Conservation (phyloP, 2,329 filamentous ascomycete species). For the Teratosphaeria destructans region DNA sequence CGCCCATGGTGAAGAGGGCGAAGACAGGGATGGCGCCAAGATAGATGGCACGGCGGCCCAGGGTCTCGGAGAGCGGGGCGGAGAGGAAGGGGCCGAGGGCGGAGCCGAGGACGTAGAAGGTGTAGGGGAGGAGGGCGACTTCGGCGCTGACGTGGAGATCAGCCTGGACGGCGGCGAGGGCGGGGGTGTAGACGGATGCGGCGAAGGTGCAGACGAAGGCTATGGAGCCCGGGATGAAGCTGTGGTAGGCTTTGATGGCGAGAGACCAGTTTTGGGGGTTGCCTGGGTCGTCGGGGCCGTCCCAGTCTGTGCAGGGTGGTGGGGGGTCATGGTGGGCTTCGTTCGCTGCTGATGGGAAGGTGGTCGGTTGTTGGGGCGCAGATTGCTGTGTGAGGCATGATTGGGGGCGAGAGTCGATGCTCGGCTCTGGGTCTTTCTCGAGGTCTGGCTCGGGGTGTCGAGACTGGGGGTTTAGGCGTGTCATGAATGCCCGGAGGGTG, state of each 20-base stretch:
- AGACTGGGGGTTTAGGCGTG: background rate
- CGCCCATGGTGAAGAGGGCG: too few relatives aligned
- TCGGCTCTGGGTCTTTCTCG: background rate
- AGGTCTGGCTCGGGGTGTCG: background rate
- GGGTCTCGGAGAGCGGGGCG: too few relatives aligned
- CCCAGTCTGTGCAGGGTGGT: constrained; percentile 10
- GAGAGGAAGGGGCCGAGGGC: too few relatives aligned
- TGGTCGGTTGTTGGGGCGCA: background rate
- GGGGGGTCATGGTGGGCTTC: background rate
- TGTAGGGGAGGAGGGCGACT: too few relatives aligned
- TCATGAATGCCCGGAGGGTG: background rate
- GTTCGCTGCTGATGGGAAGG: background rate
- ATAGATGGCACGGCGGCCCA: too few relatives aligned
- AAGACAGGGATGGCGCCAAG: too few relatives aligned
- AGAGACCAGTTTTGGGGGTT: constrained; percentile 14
- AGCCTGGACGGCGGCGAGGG: too few relatives aligned
- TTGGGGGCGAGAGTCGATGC: background rate
- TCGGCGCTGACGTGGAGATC: too few relatives aligned
- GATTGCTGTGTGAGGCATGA: background rate
- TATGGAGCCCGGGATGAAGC: too few relatives aligned
- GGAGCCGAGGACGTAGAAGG: too few relatives aligned
- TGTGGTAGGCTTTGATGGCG: background rate
- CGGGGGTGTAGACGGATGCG: too few relatives aligned
- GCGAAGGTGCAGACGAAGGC: too few relatives aligned
- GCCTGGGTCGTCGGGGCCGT: constrained; percentile 15